Evolutionary conservation across 2,329 filamentous ascomycete genomes (phyloP), one percentile per base, ranked within the genome.

Genomic region (Botrytis porri): DNA sequence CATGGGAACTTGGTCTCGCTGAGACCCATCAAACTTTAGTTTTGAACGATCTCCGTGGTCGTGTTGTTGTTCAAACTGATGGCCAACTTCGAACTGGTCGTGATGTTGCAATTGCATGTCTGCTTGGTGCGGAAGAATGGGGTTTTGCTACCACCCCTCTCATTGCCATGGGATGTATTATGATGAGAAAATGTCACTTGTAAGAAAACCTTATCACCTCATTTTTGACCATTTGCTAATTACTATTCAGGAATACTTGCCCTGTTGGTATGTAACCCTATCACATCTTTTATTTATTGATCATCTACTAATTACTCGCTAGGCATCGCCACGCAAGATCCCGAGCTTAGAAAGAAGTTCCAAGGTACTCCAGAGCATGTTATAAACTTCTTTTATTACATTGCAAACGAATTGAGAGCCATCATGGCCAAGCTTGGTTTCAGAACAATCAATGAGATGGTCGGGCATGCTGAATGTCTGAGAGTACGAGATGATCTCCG

Each of bases 41-140:
- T 20, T 87, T 98, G 59, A 98, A 98, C 83, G 95, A 98, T 81
- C 89, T 98, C 29, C 93, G 95, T 87, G 95, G 95, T 70, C 93
- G 95, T 87, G 94, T 97, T 69, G 92, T 98, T 76, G 94, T 98
- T 48, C 95, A 98, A 85, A 98, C 95, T 76, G 95, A 98, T 83
- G 95, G 95, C 80, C 95, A 98, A 83, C 86, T 98, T 70, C 90
- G 94, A 77, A 98, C 95, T 74, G 95, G 95, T 76, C 90, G 95
- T 77, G 95, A 98, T 85, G 91, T 98, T 72, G 95, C 95, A 67
- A 95, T 98, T 77, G 95, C 95, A 75, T 97, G 94, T 87, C 83
- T 98, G 80, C 91, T 98, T 71, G 95, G 95, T 85, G 95, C 95
- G n/a, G 95, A 98, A 83, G 95, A 98, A 84, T 98, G 93, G 90